These are phyloP conservation scores for Daedalea quercina DNA, from an alignment of 768 basidiomycete genomes.

Conservation along the genomic window DNA sequence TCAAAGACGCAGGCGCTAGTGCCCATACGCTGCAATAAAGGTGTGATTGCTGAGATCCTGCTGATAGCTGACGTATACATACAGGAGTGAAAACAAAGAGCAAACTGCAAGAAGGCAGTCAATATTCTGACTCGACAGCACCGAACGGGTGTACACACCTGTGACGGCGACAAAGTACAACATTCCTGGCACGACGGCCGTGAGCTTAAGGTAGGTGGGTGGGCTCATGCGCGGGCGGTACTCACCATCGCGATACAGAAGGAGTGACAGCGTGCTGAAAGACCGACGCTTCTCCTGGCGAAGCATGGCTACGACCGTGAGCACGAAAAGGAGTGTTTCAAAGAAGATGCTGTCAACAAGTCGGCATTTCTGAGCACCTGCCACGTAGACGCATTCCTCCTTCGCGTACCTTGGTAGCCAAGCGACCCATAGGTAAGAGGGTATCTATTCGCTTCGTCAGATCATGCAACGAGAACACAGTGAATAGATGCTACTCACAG, in stretches of 20 bases:
- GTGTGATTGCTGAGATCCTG: neutral
- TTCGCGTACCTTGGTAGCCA: slow-evolving; percentile 21
- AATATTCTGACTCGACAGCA: neutral
- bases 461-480: too few relatives aligned
- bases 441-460: slow-evolving; percentile 10
- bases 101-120: slow-evolving; percentile 9
- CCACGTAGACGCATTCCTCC: neutral
- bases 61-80: neutral
- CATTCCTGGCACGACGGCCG: slow-evolving; percentile 12
- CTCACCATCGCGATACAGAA: slow-evolving; percentile 22
- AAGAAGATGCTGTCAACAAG: slow-evolving; percentile 15
- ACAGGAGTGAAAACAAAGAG: slow-evolving; percentile 21
- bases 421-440: slow-evolving; percentile 19
- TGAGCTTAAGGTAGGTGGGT: neutral
- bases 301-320: slow-evolving; percentile 19
- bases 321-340: slow-evolving; percentile 21
- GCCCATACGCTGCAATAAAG: slow-evolving; percentile 18
- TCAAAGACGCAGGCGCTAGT: slow-evolving; percentile 17
- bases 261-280: slow-evolving; percentile 17
- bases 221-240: neutral
- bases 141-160: slow-evolving; percentile 7
- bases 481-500: too few relatives aligned
- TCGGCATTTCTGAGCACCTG: neutral
- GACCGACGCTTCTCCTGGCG: slow-evolving; percentile 15
- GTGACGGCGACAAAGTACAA: slow-evolving; percentile 22